Evolutionary conservation across 2,329 filamentous ascomycete species (phyloP), one percentile per base, ranked within the genome.

Genomic region (Fusarium beomiforme): DNA sequence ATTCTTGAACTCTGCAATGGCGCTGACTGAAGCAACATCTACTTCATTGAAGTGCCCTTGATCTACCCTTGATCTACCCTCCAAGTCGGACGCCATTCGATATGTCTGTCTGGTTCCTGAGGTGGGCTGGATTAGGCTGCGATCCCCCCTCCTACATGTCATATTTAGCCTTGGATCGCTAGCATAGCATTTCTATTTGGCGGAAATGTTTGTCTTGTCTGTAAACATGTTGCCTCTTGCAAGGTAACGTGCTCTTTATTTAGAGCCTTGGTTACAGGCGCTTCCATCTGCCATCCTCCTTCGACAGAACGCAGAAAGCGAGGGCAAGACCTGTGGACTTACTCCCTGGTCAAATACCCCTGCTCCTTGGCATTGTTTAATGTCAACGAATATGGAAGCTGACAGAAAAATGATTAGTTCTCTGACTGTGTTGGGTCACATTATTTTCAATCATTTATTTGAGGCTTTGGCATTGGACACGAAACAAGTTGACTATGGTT

Each of bases 301-400:
- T 24, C 16, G 37, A 24, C 39, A 55, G 21, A 60, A 56, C 31
- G 10, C 58, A 64, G 47, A 55, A 66, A 51, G 61, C 50, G 59
- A 73, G 47, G 49, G 37, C 43, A 43, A 41, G 34, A 57, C 31
- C 43, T 29, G 29, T 29, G 51, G 19, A 46, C 26, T 65, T 41
- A 24, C 24, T 44, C 41, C 50, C 29, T 59, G 33, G 43, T 33
- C 39, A 23, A 59, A 59, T 29, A 29, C 60, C 73, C 68, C 55
- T 75, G 73, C 59, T 61, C 44, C 65, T 74, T 64, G 59, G 69
- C 69, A 47, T 71, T 46, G 54, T 42, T 55, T 56, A 60, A 65
- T 23, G 39, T 23, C 37, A 60, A 54, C 50, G 43, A 46, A 44
- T 59, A 58, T 65, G 37, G 42, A 54, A 71, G 43, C 43, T 68